Conservation (phyloP, 2,329 filamentous ascomycete species). For the Apiospora hydei region DNA sequence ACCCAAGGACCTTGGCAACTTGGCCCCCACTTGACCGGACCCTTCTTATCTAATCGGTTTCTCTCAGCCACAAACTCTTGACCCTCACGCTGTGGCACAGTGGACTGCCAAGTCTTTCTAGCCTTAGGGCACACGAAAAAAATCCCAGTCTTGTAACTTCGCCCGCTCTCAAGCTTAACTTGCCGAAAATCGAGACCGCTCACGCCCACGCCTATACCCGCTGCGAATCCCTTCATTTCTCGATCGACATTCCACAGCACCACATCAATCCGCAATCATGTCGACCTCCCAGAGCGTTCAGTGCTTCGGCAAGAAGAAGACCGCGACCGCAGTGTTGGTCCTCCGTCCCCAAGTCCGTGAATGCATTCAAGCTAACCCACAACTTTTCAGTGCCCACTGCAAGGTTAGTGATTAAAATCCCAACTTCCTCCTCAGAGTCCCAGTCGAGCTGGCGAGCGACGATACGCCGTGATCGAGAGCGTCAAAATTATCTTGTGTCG, state of each 20-base stretch:
- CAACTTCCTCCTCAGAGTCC: not conserved
- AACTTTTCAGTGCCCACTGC: constrained; percentile 72
- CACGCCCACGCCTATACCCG: constrained; percentile 31
- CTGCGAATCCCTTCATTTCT: constrained; percentile 38
- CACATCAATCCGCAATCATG: constrained; percentile 63
- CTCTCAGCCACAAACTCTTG: not conserved
- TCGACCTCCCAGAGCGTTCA: constrained; percentile 83
- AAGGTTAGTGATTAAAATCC: constrained; percentile 66
- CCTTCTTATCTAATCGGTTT: constrained; percentile 20
- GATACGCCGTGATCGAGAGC: not conserved
- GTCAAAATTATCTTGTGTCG: not conserved
- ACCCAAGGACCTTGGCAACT: constrained; percentile 24
- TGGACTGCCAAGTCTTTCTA: constrained; percentile 5
- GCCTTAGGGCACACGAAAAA: constrained; percentile 27
- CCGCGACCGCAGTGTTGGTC: constrained; percentile 73
- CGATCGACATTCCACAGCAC: constrained; percentile 29
- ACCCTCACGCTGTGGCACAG: constrained; percentile 14
- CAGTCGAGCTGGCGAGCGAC: not conserved
- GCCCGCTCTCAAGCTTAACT: constrained; percentile 22
- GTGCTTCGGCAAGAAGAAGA: constrained; percentile 99
- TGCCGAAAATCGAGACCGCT: constrained; percentile 25
- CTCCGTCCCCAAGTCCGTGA: not conserved
- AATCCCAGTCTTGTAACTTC: constrained; percentile 27
- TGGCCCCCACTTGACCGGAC: constrained; percentile 24
- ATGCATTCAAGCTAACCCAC: constrained; percentile 18